Base-by-base conservation (phyloP, 2,329 filamentous ascomycete species). In the Fusarium phyllophilum region DNA sequence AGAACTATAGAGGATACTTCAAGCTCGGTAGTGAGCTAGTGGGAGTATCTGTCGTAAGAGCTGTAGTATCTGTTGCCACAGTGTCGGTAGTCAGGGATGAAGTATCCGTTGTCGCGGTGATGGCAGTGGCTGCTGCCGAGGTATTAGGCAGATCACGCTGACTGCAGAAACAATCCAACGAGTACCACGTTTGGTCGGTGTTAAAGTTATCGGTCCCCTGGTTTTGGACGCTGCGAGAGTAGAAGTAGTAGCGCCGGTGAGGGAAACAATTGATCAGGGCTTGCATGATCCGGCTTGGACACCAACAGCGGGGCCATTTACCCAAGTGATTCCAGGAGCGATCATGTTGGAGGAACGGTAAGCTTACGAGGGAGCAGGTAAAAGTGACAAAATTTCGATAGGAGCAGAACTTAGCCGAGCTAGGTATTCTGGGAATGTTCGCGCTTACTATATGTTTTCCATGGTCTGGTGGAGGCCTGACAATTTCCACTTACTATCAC, bases 271-370 rank as follows among this genome's bases (percentile, higher is more conserved):
- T 0, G 31, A 20, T 7, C 10, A 24, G 7, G 22, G 31, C 15
- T 51, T 51, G 8, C 22, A 34, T 34, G 4, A 11, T 6, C 11
- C 4, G 0, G 15, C 10, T 10, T 18, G 14, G 11, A 12, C 13
- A 51, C 5, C 22, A 24, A 11, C 4, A 0, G 15, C 15, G 12
- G 34, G 5, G 10, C n/a, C 12, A 34, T 24, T 7, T 10, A 24
- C 1, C 2, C 2, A 7, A 20, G 3, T 13, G 22, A 20, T 9
- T 13, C 7, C 3, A 13, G 17, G 31, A 8, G 5, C 11, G 10
- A 34, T 51, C 17, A 34, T 36, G 1, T 20, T 20, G 2, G 20
- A 24, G 5, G n/a, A 14, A 18, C 13, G n/a, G 11, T 2, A 36
- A 18, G n/a, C 15, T 14, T 8, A 11, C 15, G 6, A 24, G 4